phyloP scores from a whole-genome alignment of 306 rosid genomes.

The Echinosophora koreensis region DNA sequence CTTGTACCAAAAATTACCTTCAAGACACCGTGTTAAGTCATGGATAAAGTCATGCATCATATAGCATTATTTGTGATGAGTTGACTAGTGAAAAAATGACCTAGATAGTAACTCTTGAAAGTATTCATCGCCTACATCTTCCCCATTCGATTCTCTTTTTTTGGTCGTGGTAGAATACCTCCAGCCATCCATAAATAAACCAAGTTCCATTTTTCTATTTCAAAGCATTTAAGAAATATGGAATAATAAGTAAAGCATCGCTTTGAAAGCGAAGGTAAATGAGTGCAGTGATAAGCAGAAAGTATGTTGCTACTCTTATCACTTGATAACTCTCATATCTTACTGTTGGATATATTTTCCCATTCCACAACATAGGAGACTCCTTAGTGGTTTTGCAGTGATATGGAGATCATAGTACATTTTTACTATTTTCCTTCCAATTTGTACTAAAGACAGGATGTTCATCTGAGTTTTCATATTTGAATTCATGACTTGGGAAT shows the following conservation, averaged over 20 bases:
- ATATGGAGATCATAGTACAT: slow-evolving; percentile 64
- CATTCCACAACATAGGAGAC: slow-evolving; percentile 54
- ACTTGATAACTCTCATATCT: slow-evolving; percentile 55
- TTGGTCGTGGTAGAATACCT: slow-evolving; percentile 36
- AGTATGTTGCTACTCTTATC: slow-evolving; percentile 52
- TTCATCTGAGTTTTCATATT: slow-evolving; percentile 26
- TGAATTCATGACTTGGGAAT: slow-evolving; percentile 55
- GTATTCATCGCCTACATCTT: slow-evolving; percentile 48
- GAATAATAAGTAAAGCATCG: slow-evolving; percentile 47
- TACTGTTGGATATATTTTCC: slow-evolving; percentile 47
- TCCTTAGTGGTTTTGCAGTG: slow-evolving; percentile 55
- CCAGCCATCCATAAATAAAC: slow-evolving; percentile 59
- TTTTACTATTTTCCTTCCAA: slow-evolving; percentile 47
- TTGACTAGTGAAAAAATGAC: slow-evolving; percentile 48
- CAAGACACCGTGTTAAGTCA: slow-evolving; percentile 49
- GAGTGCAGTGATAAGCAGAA: slow-evolving; percentile 35
- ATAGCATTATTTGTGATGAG: background rate
- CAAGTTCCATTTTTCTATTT: slow-evolving; percentile 33
- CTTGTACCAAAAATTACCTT: slow-evolving; percentile 10
- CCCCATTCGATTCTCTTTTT: slow-evolving; percentile 32
- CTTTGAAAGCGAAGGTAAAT: slow-evolving; percentile 40
- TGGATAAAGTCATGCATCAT: slow-evolving; percentile 52
- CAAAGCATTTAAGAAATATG: slow-evolving; percentile 40
- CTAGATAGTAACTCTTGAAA: slow-evolving; percentile 43
- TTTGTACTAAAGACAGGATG: slow-evolving; percentile 22